These are phyloP conservation scores for Ustilago vetiveriae DNA, from an alignment of 1,284 basidiomycete genomes.

Conservation along the genomic window DNA sequence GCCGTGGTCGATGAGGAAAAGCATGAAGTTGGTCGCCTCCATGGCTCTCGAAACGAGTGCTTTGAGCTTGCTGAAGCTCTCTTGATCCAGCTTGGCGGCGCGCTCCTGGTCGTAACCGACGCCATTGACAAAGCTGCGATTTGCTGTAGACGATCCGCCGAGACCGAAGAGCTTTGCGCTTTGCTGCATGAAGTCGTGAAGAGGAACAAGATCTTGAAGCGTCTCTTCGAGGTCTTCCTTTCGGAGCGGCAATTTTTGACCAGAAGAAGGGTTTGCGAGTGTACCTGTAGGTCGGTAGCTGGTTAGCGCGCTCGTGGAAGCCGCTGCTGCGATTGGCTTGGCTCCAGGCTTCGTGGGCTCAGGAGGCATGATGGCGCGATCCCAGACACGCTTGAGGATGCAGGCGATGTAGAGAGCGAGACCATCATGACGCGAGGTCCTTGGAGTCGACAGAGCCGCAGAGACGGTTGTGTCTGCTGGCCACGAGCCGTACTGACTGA, in stretches of 20 bases:
- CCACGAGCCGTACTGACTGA: slow-evolving; percentile 60
- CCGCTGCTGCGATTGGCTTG: slow-evolving; percentile 13
- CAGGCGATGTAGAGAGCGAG: slow-evolving; percentile 86
- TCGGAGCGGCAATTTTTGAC: slow-evolving; percentile 28
- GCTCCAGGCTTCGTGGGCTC: slow-evolving; percentile 36
- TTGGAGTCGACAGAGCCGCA: slow-evolving; percentile 35
- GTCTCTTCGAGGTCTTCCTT: slow-evolving; percentile 51
- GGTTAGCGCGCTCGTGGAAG: slow-evolving; percentile 17
- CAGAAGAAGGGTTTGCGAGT: neutral
- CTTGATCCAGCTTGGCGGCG: slow-evolving; percentile 74
- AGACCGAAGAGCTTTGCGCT: slow-evolving; percentile 62
- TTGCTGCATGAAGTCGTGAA: slow-evolving; percentile 58
- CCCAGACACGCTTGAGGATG: slow-evolving; percentile 87
- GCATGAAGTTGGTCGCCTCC: slow-evolving; percentile 82
- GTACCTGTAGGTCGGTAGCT: slow-evolving; percentile 27
- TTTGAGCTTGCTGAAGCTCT: slow-evolving; percentile 78
- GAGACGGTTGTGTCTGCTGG: slow-evolving; percentile 57
- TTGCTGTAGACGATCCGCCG: slow-evolving; percentile 42
- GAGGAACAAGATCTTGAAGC: slow-evolving; percentile 51
- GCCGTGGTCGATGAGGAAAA: slow-evolving; percentile 89
- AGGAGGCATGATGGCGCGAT: slow-evolving; percentile 70
- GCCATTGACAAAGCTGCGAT: slow-evolving; percentile 33
- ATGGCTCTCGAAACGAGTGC: slow-evolving; percentile 75
- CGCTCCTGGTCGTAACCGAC: slow-evolving; percentile 43
- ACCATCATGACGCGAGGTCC: slow-evolving; percentile 78